phyloP scores from a whole-genome alignment of 2,329 filamentous ascomycete genomes.

The Metarhizium album region DNA sequence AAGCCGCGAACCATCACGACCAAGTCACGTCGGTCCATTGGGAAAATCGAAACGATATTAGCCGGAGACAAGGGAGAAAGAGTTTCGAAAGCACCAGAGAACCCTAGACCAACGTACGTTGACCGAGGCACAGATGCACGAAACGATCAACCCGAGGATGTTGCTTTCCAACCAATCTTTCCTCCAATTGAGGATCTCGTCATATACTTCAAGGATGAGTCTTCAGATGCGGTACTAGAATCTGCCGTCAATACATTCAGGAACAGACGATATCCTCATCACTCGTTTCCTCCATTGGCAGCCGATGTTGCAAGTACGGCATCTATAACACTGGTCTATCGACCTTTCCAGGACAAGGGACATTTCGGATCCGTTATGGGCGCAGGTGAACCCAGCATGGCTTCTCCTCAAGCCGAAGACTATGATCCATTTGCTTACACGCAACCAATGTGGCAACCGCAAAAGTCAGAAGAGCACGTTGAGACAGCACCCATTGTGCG shows the following conservation, averaged over 20 bases:
- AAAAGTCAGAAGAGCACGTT: slow-evolving; percentile 12
- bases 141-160: slow-evolving; percentile 12
- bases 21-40: slow-evolving; percentile 16
- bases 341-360: not conserved
- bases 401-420: slow-evolving; percentile 20
- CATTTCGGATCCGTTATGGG: not conserved
- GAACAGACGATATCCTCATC: slow-evolving; percentile 16
- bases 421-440: slow-evolving; percentile 37
- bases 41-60: slow-evolving; percentile 20
- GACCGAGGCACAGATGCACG: slow-evolving; percentile 30
- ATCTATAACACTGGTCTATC: slow-evolving; percentile 16
- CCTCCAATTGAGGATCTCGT: slow-evolving; percentile 45
- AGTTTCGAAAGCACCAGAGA: slow-evolving; percentile 11
- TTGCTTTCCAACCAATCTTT: slow-evolving; percentile 32
- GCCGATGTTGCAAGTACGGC: slow-evolving; percentile 12
- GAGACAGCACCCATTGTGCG: slow-evolving; percentile 18
- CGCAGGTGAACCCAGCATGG: not conserved
- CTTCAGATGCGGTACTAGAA: slow-evolving; percentile 31
- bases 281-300: slow-evolving; percentile 13
- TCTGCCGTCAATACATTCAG: slow-evolving; percentile 35
- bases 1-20: slow-evolving; percentile 18
- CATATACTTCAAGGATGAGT: slow-evolving; percentile 39
- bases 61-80: slow-evolving; percentile 19
- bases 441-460: slow-evolving; percentile 15
- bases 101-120: slow-evolving; percentile 20